A percentile compares a stretch with the other conserved stretches of the same genome.
Evolutionary conservation across 345 rosid species (phyloP).

Genomic region (Nasturtium officinale): DNA sequence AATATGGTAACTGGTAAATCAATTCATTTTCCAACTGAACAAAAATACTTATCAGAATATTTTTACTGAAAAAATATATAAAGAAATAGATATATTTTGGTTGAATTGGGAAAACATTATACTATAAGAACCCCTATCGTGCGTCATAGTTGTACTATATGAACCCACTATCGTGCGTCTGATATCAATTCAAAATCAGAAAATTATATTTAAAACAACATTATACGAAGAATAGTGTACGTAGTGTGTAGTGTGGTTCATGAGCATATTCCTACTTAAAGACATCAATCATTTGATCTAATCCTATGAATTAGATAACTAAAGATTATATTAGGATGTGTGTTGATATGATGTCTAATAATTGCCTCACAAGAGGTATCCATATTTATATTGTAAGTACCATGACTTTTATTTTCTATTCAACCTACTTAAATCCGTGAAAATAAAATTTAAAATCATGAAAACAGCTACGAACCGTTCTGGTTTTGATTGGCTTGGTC

Average conservation of each 20-base stretch:
- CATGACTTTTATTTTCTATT: background rate
- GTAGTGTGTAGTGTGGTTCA: constrained; percentile 26
- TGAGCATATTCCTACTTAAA: constrained; percentile 23
- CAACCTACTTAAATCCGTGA: background rate
- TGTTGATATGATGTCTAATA: constrained; percentile 32
- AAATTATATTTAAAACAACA: background rate
- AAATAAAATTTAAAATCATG: constrained; percentile 6
- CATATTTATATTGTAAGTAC: background rate
- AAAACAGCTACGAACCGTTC: background rate
- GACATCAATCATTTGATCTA: constrained; percentile 36
- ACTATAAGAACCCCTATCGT: no score
- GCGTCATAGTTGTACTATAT: no score
- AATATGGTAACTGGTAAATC: constrained; percentile 1
- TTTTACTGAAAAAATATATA: background rate
- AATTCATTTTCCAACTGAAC: background rate
- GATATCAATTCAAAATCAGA: no score
- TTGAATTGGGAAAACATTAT: background rate
- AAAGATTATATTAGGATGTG: constrained; percentile 13
- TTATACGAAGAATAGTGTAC: constrained; percentile 13
- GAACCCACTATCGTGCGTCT: no score
- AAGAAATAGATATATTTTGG: background rate
- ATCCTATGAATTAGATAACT: constrained; percentile 17
- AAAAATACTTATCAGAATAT: background rate
- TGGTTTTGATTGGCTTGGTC: background rate
- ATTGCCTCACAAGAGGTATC: constrained; percentile 17